phyloP scores from a whole-genome alignment of 257 asterid species.

The Fraxinus pennsylvanica region DNA sequence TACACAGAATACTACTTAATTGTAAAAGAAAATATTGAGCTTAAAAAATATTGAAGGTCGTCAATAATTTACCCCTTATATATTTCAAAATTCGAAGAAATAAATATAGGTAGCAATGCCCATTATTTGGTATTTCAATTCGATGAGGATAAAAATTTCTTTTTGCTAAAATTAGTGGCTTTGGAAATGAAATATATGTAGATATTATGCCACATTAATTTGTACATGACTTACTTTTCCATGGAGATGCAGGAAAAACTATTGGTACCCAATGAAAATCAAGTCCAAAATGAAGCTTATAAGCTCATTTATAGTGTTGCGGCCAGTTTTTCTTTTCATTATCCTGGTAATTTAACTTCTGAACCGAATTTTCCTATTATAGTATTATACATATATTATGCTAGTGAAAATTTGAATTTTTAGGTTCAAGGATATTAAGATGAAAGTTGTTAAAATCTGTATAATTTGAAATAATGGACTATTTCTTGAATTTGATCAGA shows the following conservation, averaged over 20 bases:
- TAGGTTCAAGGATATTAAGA: neutral
- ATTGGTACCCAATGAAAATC: constrained; percentile 1
- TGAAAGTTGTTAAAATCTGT: neutral
- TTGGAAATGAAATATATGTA: neutral
- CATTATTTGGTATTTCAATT: too few species aligned
- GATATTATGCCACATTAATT: neutral
- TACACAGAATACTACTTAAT: too few species aligned
- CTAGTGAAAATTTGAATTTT: neutral
- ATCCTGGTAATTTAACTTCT: constrained; percentile 30
- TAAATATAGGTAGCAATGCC: neutral
- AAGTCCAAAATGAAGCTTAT: constrained; percentile 28
- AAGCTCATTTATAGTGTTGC: constrained; percentile 39
- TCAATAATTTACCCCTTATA: too few species aligned
- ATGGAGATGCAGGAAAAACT: constrained; percentile 8
- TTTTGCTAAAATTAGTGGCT: too few species aligned
- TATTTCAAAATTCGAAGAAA: too few species aligned
- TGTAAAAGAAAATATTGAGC: neutral
- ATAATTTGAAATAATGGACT: neutral
- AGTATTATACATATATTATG: neutral
- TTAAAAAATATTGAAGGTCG: too few species aligned
- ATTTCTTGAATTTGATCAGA: constrained; percentile 1
- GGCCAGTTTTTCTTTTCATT: constrained; percentile 40
- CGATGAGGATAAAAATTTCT: too few species aligned
- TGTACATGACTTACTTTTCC: neutral
- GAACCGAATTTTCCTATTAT: neutral